Percentiles rank a stretch among this genome's conserved stretches.
These are phyloP conservation scores for Stropharia rugosoannulata DNA, from an alignment of 768 basidiomycete genomes.

Conservation along the genomic window DNA sequence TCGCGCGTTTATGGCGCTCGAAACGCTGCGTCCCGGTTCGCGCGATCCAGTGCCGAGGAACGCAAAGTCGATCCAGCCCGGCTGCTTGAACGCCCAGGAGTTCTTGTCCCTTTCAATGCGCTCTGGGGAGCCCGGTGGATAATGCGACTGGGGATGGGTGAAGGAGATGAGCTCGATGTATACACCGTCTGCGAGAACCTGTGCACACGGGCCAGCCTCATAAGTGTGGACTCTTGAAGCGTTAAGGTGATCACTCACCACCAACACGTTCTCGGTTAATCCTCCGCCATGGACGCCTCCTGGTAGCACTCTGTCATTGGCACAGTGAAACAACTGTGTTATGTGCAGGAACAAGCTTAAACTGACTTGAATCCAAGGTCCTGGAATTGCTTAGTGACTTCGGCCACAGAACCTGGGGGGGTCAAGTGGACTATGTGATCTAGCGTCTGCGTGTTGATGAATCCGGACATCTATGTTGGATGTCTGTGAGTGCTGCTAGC, in stretches of 20 bases:
- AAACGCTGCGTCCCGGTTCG: slow-evolving; percentile 32
- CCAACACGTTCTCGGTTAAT: slow-evolving; percentile 61
- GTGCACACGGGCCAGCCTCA: background rate
- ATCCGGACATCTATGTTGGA: background rate
- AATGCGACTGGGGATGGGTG: slow-evolving; percentile 50
- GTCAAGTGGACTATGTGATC: slow-evolving; percentile 78
- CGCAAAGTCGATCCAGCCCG: slow-evolving; percentile 71
- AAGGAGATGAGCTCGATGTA: slow-evolving; percentile 76
- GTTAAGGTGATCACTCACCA: slow-evolving; percentile 38
- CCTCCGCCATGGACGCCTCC: slow-evolving; percentile 70
- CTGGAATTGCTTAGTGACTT: slow-evolving; percentile 50
- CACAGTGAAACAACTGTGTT: background rate
- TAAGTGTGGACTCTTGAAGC: background rate
- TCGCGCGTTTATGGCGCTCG: slow-evolving; percentile 55
- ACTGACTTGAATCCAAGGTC: slow-evolving; percentile 67
- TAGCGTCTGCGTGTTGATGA: slow-evolving; percentile 32
- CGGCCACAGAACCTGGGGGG: slow-evolving; percentile 54
- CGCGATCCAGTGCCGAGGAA: slow-evolving; percentile 53
- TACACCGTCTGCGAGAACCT: slow-evolving; percentile 55
- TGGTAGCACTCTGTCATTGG: slow-evolving; percentile 49
- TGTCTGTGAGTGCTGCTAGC: no score
- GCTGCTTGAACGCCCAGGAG: slow-evolving; percentile 51
- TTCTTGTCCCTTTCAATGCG: slow-evolving; percentile 41
- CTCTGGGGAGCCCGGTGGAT: slow-evolving; percentile 49
- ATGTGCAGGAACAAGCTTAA: background rate